Percentiles rank a stretch among this genome's conserved stretches.
These are phyloP conservation scores for Clavispora asparagi DNA, from an alignment of 805 yeast genomes.

Conservation along the genomic window DNA sequence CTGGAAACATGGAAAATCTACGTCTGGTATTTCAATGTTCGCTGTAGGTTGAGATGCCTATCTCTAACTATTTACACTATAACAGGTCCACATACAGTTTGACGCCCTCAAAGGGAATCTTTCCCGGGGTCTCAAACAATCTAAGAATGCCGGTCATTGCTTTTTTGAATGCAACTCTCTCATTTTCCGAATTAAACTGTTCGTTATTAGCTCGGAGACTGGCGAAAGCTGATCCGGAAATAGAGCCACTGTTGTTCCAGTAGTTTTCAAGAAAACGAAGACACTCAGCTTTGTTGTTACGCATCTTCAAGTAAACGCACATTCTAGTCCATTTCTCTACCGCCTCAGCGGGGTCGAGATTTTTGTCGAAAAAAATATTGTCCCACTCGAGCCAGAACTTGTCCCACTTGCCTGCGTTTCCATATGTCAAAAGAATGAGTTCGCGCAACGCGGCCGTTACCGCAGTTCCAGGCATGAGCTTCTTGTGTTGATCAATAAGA, in stretches of 20 bases:
- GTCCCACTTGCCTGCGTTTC: conserved; percentile 34
- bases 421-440: conserved; percentile 30
- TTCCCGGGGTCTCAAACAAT: conserved; percentile 7
- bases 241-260: conserved; percentile 22
- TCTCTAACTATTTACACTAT: not conserved
- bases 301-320: conserved; percentile 26
- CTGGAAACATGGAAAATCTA: not conserved
- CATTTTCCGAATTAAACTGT: conserved; percentile 17
- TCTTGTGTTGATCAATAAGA: conserved; percentile 19
- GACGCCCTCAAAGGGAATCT: conserved; percentile 6
- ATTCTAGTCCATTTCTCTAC: conserved; percentile 28
- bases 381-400: conserved; percentile 39
- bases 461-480: conserved; percentile 1
- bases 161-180: conserved; percentile 17
- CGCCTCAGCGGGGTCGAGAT: conserved; percentile 4
- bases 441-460: conserved; percentile 24
- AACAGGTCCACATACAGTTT: conserved; percentile 1
- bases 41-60: not conserved
- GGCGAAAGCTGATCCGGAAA: conserved; percentile 21
- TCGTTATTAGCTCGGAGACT: conserved; percentile 14
- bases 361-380: conserved; percentile 3
- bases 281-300: conserved; percentile 21
- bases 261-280: conserved; percentile 24
- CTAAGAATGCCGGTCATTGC: conserved; percentile 19
- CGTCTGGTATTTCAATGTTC: not conserved